Evolutionary conservation across 2,329 filamentous ascomycete genomes (phyloP), one percentile per base, ranked within the genome.

Genomic region (Colletotrichum tamarilloi): DNA sequence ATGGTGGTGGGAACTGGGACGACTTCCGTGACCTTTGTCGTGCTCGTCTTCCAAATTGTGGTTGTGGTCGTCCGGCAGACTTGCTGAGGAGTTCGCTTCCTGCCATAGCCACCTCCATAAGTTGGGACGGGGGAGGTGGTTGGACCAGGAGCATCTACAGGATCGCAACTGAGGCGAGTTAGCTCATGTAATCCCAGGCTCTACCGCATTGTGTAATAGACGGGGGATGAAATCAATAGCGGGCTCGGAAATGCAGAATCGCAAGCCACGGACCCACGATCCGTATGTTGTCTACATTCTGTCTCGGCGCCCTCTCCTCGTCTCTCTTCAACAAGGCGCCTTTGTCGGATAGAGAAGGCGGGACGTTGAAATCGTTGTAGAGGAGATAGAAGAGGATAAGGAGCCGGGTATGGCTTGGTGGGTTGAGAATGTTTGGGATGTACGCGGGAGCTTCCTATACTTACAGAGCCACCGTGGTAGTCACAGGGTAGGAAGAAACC

Each of bases 31-130:
- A 70, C 68, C 14, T 74, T 74, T 22, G 68, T 67, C 11, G 75
- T 74, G 11, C 65, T 72, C 2, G 76, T 78, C 9, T 69, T 73
- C 46, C 76, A 77, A 9, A 74, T 60, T 5, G 72, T 75, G 0
- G 71, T 68, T 8, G 75, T 76, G 35, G 60, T 76, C 28, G 76
- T 59, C 75, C 77, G 38, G 67, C 76, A 53, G 22, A 70, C 16
- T 64, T 77, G 22, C 5, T 71, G 62, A 8, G 53, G 49, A 5
- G 69, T 59, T 5, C 65, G 52, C 56, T 68, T 72, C 32, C 59
- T 26, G 12, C 52, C 59, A 9, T 32, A 28, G 1, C 58, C 49
- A 14, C 62, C 62, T 14, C 70, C 67, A 12, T 68, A 62, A 8
- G 67, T 66, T 5, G 65, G 67, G 2, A 68, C 56, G 2, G n/a